Base-by-base conservation (phyloP, 176 grass and related monocot species). In the Carex pumila region DNA sequence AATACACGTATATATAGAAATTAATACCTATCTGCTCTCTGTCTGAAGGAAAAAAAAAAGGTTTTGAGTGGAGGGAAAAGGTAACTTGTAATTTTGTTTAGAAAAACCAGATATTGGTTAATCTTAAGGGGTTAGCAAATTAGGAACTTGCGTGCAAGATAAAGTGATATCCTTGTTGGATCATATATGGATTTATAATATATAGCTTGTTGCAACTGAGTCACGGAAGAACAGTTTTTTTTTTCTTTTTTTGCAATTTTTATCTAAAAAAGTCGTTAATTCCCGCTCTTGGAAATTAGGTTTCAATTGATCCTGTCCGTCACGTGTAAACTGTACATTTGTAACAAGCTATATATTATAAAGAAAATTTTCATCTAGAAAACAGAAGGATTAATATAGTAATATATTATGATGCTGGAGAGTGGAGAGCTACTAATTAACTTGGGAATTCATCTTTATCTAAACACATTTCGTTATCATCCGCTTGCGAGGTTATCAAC, bases 51-150 rank as follows among this genome's bases (percentile, higher is more conserved):
- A 81, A 19, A 81, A 19, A 81, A 19, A 0, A 61, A 55, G 36
- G 45, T 25, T 25, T 59, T 80, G 36, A 66, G 34, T 62, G 60
- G 79, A 53, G 54, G 18, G 34, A 66, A 82, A 62, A 25, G 7
- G 61, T 62, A 62, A 49, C 58, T 62, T 64, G 79, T 62, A 82
- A 66, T 63, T 78, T 57, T 78, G 73, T 78, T 78, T 55, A 34
- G 1, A 78, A 31, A 18, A 3, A 77, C 31, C 9, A 31, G 49
- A 78, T 55, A 12, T 77, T 77, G 72, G 72, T 77, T 77, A 76
- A 76, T 31, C 72, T 76, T 76, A 17, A 34, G 32, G 32, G 32
- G 31, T 2, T 32, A 32, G 31, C 31, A 32, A 32, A 32, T 32
- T 32, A 32, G 72, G 22, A 25, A 22, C 5, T 77, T 55, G 50